Conservation (phyloP, 1,284 basidiomycete species). For the Irpex sp. region DNA sequence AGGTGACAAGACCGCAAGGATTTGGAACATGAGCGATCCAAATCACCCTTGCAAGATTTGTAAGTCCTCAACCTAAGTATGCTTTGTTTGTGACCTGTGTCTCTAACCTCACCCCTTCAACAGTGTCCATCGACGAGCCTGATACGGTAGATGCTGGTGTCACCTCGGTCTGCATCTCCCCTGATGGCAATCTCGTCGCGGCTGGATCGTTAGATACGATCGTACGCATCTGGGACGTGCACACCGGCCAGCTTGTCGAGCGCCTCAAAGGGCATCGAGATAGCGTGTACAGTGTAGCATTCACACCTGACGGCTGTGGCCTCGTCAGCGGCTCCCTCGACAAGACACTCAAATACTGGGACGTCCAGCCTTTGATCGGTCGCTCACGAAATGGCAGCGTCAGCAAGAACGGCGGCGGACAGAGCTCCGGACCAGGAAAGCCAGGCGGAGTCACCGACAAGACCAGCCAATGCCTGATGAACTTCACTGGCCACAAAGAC, state of each 20-base stretch:
- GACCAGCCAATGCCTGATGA: constrained; percentile 51
- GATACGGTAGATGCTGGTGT: constrained; percentile 61
- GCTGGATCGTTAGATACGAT: constrained; percentile 74
- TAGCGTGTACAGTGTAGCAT: constrained; percentile 75
- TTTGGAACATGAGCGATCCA: constrained; percentile 77
- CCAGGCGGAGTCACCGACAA: constrained; percentile 1
- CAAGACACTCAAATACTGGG: constrained; percentile 76
- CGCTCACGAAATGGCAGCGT: constrained; percentile 16
- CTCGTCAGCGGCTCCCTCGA: constrained; percentile 72
- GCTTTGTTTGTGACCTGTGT: background rate
- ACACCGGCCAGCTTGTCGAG: constrained; percentile 64
- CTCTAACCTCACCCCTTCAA: background rate
- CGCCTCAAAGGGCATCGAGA: constrained; percentile 72
- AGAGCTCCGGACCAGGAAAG: background rate
- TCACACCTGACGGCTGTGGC: constrained; percentile 68
- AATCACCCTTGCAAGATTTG: constrained; percentile 36
- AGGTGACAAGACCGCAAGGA: constrained; percentile 79
- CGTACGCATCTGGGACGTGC: constrained; percentile 72
- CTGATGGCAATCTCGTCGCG: constrained; percentile 66
- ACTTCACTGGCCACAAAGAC: constrained; percentile 72
- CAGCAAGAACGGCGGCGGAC: constrained; percentile 27
- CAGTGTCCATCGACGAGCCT: constrained; percentile 37
- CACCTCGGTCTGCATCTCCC: constrained; percentile 61
- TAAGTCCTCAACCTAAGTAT: constrained; percentile 11
- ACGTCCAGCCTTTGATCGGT: constrained; percentile 38